phyloP scores from a whole-genome alignment of 2,329 filamentous ascomycete genomes.

The Fusarium avenaceum region DNA sequence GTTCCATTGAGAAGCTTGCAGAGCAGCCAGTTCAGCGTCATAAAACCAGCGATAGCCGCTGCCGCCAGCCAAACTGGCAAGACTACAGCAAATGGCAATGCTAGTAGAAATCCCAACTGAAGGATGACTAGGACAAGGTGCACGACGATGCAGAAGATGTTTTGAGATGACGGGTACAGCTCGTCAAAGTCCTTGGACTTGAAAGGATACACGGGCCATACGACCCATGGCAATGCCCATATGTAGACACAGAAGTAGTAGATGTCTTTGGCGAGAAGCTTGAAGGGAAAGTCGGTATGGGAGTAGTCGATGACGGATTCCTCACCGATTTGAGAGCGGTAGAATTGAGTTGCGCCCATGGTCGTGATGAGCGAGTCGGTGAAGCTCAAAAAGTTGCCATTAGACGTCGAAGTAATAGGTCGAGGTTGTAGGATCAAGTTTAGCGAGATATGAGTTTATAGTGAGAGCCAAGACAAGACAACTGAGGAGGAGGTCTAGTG shows the following conservation, averaged over 20 bases:
- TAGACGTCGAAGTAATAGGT: not conserved
- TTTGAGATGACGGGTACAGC: slow-evolving; percentile 69
- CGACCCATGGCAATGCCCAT: slow-evolving; percentile 71
- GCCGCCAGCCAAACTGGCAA: slow-evolving; percentile 64
- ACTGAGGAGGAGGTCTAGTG: not conserved
- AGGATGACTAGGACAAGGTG: slow-evolving; percentile 70
- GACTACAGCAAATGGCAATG: slow-evolving; percentile 64
- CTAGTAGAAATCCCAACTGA: slow-evolving; percentile 72
- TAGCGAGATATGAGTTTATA: slow-evolving; percentile 6
- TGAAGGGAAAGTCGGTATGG: slow-evolving; percentile 70
- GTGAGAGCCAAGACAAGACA: not conserved
- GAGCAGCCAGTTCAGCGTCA: slow-evolving; percentile 64
- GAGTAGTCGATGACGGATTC: slow-evolving; percentile 70
- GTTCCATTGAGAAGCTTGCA: slow-evolving; percentile 66
- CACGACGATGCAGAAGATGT: slow-evolving; percentile 68
- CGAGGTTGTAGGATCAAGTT: not conserved
- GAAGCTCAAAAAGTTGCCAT: slow-evolving; percentile 9
- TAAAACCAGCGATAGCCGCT: slow-evolving; percentile 58
- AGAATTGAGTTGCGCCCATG: slow-evolving; percentile 63
- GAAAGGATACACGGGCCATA: slow-evolving; percentile 69
- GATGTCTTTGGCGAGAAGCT: slow-evolving; percentile 65
- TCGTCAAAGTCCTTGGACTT: slow-evolving; percentile 72
- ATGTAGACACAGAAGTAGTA: slow-evolving; percentile 67
- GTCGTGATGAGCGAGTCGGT: not conserved
- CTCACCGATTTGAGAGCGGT: slow-evolving; percentile 71